These are phyloP conservation scores for Erythrophleum ivorense DNA, from an alignment of 331 rosid genomes.

Conservation along the genomic window DNA sequence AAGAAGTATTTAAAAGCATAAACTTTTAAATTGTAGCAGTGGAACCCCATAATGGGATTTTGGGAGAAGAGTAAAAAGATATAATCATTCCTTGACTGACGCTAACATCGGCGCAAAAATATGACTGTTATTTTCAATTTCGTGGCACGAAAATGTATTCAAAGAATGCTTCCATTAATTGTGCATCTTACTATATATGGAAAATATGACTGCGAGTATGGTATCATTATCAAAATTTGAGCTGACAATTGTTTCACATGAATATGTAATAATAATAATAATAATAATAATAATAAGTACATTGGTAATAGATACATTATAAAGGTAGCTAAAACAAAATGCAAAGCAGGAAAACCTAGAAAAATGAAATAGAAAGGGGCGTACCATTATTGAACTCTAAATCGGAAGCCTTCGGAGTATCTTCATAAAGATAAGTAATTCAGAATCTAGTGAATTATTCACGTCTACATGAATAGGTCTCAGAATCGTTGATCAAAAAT, in stretches of 20 bases:
- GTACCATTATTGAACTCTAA: constrained; percentile 53
- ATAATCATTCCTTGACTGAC: not conserved
- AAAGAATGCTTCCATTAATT: not conserved
- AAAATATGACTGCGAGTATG: not conserved
- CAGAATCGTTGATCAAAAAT: constrained; percentile 1
- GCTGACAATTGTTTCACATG: not conserved
- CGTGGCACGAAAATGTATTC: not conserved
- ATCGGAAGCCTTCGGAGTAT: constrained; percentile 42
- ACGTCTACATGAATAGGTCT: constrained; percentile 4
- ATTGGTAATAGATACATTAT: not conserved
- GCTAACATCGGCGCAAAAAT: not conserved
- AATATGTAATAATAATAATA: not conserved
- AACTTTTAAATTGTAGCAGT: not conserved
- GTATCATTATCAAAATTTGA: not conserved
- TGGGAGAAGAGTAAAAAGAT: not conserved
- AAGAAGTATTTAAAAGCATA: not conserved
- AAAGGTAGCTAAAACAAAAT: not conserved
- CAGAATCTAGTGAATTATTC: constrained; percentile 24
- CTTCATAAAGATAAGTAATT: constrained; percentile 35
- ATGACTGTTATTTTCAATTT: not conserved
- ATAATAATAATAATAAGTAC: not conserved
- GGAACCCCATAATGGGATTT: not conserved
- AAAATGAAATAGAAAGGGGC: constrained; percentile 10
- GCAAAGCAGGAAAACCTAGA: not conserved
- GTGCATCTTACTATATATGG: not conserved